These are phyloP conservation scores for Phyllosticta paracitricarpa DNA, from an alignment of 2,329 filamentous ascomycete genomes.

Conservation along the genomic window DNA sequence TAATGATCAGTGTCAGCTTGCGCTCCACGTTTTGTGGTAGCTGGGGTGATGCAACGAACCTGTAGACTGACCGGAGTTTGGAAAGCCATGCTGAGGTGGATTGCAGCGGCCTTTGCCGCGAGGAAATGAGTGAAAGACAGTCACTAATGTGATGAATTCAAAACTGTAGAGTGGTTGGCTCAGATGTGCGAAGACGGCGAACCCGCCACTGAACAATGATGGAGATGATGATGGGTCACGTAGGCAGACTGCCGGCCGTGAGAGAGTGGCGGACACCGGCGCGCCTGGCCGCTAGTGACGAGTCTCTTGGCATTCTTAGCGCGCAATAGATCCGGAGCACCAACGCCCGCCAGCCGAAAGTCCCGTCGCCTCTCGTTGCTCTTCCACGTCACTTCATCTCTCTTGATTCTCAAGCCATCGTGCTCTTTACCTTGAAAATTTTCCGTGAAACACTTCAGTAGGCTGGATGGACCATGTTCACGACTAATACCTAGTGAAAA, in stretches of 20 bases:
- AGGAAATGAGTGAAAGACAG: conserved; percentile 2
- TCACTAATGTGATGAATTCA: background rate
- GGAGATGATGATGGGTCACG: background rate
- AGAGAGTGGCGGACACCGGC: conserved; percentile 2
- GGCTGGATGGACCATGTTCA: too few relatives aligned
- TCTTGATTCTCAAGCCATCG: too few relatives aligned
- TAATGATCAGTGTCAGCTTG: conserved; percentile 15
- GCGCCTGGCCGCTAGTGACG: conserved; percentile 6
- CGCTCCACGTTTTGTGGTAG: conserved; percentile 16
- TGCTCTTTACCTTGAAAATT: too few relatives aligned
- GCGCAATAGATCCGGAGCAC: too few relatives aligned
- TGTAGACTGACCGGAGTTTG: conserved; percentile 38
- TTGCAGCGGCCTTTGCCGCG: conserved; percentile 7
- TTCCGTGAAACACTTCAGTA: too few relatives aligned
- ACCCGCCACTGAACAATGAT: background rate
- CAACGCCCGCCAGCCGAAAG: too few relatives aligned
- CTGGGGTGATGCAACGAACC: conserved; percentile 28
- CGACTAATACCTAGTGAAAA: too few relatives aligned
- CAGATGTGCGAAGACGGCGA: background rate
- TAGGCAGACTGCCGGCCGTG: background rate
- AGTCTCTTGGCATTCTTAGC: background rate
- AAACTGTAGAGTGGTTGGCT: background rate
- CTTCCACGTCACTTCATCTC: too few relatives aligned
- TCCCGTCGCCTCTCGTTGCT: too few relatives aligned
- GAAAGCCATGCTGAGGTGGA: conserved; percentile 38